Conservation (phyloP, 2,329 filamentous ascomycete genomes). For the Dryadomyces sulphureus region DNA sequence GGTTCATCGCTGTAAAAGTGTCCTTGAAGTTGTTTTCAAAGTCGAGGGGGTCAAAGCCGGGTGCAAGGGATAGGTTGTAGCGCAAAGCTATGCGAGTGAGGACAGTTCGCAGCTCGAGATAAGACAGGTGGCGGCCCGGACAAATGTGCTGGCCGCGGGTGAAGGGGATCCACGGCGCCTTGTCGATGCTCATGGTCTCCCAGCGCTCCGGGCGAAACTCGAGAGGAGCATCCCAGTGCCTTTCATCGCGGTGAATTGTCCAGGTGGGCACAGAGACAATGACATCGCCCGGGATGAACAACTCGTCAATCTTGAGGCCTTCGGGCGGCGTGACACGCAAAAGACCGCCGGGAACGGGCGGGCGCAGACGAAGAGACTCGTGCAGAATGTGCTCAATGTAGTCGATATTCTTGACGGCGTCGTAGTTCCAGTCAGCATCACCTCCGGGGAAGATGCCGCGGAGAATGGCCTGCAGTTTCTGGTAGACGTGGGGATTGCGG, state of each 20-base stretch:
- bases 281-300: constrained; percentile 21
- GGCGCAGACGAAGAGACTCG: constrained; percentile 14
- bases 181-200: constrained; percentile 5
- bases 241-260: constrained; percentile 12
- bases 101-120: constrained; percentile 10
- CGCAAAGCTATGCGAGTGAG: constrained; percentile 7
- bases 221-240: constrained; percentile 7
- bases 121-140: constrained; percentile 8
- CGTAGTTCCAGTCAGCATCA: constrained; percentile 16
- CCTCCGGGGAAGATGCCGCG: constrained; percentile 17
- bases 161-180: constrained; percentile 10
- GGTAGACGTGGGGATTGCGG: constrained; percentile 5
- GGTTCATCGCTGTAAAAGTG: constrained; percentile 1
- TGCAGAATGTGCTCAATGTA: constrained; percentile 22
- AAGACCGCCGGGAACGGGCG: constrained; percentile 20
- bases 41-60: neutral
- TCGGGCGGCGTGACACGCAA: constrained; percentile 22
- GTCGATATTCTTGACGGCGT: constrained; percentile 14
- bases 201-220: constrained; percentile 11
- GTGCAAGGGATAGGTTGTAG: constrained; percentile 3
- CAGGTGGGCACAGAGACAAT: constrained; percentile 18
- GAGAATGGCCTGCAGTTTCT: constrained; percentile 6
- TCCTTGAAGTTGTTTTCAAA: constrained; percentile 2
- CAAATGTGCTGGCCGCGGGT: constrained; percentile 8
- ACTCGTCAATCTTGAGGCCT: constrained; percentile 19